These are phyloP conservation scores for Leonotis leonurus DNA, from an alignment of 257 asterid genomes.

Conservation along the genomic window DNA sequence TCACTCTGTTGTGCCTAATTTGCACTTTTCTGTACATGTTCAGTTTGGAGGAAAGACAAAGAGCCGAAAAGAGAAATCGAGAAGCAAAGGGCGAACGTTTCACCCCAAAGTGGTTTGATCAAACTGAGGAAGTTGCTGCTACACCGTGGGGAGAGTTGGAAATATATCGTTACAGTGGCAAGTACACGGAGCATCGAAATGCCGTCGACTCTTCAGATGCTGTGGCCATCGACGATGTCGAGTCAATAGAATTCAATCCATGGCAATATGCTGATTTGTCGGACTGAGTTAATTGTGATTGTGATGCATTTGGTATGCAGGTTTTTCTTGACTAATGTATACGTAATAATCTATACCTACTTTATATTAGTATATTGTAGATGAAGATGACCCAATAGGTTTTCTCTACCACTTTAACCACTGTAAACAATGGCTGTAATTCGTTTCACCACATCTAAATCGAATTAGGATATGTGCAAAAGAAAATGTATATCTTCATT, in stretches of 20 bases:
- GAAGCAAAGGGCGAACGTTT: slow-evolving; percentile 71
- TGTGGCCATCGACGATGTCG: slow-evolving; percentile 25
- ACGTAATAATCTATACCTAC: too few species aligned
- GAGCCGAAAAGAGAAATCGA: slow-evolving; percentile 83
- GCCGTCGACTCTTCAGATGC: slow-evolving; percentile 47
- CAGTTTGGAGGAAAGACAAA: slow-evolving; percentile 93
- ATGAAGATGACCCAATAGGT: too few species aligned
- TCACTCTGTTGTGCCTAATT: background rate
- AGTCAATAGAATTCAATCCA: slow-evolving; percentile 69
- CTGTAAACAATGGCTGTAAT: too few species aligned
- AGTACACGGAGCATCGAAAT: slow-evolving; percentile 60
- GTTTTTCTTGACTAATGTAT: slow-evolving; percentile 20
- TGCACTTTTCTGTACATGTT: background rate
- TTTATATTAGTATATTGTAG: too few species aligned
- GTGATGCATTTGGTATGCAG: slow-evolving; percentile 6
- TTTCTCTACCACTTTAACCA: too few species aligned
- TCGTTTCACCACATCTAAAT: too few species aligned
- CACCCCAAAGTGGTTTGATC: slow-evolving; percentile 80
- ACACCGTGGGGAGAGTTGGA: slow-evolving; percentile 99
- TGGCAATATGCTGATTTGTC: slow-evolving; percentile 71
- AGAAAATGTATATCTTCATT: too few species aligned
- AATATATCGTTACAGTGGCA: slow-evolving; percentile 60
- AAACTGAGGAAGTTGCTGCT: slow-evolving; percentile 56
- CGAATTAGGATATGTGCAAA: too few species aligned
- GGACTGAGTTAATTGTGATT: slow-evolving; percentile 20